Conservation (phyloP, 2,329 filamentous ascomycete species). For the Diaporthe velutina region DNA sequence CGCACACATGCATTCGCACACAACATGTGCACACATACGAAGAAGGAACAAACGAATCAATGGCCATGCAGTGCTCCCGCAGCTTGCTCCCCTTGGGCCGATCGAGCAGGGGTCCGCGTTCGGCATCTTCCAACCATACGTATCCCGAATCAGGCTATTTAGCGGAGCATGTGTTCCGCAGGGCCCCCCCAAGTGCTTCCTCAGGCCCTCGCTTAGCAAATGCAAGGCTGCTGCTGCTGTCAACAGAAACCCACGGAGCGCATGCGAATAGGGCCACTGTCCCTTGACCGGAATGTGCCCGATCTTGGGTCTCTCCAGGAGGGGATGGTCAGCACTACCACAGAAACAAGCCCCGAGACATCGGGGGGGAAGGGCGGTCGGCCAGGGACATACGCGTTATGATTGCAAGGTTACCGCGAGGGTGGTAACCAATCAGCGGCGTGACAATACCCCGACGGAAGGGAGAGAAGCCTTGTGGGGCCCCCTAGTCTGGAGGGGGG, state of each 20-base stretch:
- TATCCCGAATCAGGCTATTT: slow-evolving; percentile 15
- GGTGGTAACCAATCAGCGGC: slow-evolving; percentile 27
- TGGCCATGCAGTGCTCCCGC: background rate
- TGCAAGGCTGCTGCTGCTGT: background rate
- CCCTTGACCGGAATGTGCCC: background rate
- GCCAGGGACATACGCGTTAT: slow-evolving; percentile 2
- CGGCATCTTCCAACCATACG: background rate
- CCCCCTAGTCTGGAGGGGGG: background rate
- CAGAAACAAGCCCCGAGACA: slow-evolving; percentile 17
- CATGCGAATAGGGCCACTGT: background rate
- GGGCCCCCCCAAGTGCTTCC: background rate
- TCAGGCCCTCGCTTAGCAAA: background rate
- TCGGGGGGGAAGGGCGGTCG: background rate
- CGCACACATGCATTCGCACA: background rate
- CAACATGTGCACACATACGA: background rate
- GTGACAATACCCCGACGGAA: slow-evolving; percentile 3
- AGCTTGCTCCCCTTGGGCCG: slow-evolving; percentile 6
- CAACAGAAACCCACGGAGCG: background rate
- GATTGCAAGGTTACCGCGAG: slow-evolving; percentile 10
- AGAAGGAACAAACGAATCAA: background rate
- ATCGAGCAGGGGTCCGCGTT: background rate
- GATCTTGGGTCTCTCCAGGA: background rate
- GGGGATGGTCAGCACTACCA: background rate
- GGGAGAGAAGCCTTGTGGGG: background rate
- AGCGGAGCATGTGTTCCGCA: slow-evolving; percentile 3